phyloP scores from a whole-genome alignment of 768 basidiomycete species.

The Cystobasidium onofrii region DNA sequence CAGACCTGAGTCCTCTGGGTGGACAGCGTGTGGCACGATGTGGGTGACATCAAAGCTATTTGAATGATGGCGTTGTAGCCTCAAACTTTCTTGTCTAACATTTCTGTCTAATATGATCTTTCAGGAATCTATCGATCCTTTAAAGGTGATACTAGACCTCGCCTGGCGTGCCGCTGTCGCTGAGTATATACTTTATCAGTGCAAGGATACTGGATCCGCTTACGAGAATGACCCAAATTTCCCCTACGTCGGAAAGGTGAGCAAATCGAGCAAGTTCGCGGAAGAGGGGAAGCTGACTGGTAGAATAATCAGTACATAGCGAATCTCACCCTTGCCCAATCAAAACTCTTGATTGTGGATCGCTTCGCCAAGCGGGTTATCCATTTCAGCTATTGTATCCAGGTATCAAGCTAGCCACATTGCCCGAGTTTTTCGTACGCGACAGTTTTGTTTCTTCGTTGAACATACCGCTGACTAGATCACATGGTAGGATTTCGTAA shows the following conservation, averaged over 20 bases:
- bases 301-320: slow-evolving; percentile 15
- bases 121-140: slow-evolving; percentile 10
- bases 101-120: background rate
- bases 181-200: background rate
- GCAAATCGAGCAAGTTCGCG: background rate
- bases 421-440: slow-evolving; percentile 28
- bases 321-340: slow-evolving; percentile 37
- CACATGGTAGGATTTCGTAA: slow-evolving; percentile 31
- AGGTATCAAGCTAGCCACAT: slow-evolving; percentile 30
- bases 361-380: slow-evolving; percentile 10
- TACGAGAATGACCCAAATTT: slow-evolving; percentile 16
- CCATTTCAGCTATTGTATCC: slow-evolving; percentile 25
- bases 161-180: background rate
- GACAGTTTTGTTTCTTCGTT: background rate
- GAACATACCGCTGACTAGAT: background rate
- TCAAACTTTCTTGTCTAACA: background rate
- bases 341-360: slow-evolving; percentile 35
- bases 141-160: background rate
- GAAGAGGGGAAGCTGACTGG: background rate
- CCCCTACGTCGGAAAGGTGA: slow-evolving; percentile 31
- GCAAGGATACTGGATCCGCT: slow-evolving; percentile 30
- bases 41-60: background rate
- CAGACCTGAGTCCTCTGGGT: background rate
- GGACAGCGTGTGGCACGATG: slow-evolving; percentile 33
- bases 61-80: too few relatives aligned